Base-by-base conservation (phyloP, 202 grass and related monocot species). In the Miscanthus sacchariflorus region DNA sequence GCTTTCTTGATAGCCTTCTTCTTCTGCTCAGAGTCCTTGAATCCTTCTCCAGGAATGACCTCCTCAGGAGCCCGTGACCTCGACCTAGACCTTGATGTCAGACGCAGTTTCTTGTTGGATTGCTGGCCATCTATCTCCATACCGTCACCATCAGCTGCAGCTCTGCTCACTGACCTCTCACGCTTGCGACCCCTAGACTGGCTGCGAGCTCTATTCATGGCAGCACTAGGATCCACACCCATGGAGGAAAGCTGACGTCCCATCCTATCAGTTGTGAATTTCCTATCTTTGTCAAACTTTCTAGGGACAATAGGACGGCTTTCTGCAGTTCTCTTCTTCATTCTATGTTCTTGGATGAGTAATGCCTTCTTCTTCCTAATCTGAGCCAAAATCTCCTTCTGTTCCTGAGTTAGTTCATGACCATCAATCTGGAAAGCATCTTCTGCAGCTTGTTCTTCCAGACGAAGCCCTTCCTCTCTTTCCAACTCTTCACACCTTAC, bases 261-360 rank as follows among this genome's bases (percentile, higher is more conserved):
- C 91, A 99, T 88, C 80, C 96, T 92, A 8, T 86, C 43, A 25
- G 94, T 86, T 64, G 94, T 95, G 86, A 92, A 99, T 71, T 93
- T 91, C 43, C 86, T 90, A n/a, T 98, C 96, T 61, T 96, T 98
- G 79, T 96, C 96, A 56, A 93, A 93, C 89, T 98, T 96, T 72
- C 96, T 99, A 9, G 96, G 94, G 66, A 99, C 96, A 82, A 91
- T 96, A 18, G 96, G 96, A 72, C 92, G 93, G 70, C 96, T 99
- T 68, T 95, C 96, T 17, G 94, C 94, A 46, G 96, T 98, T 46
- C 94, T 93, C 85, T 96, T 98, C 78, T 93, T 98, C 80, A 98
- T 95, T 70, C 96, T 92, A 72, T 98, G 96, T 21, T 96, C 89
- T 71, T 95, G 92, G 77, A 96, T 98, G 50, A 98, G 90, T 72